Evolutionary conservation across 768 basidiomycete species (phyloP), one percentile per base, ranked within the genome.

Genomic region (Cyclocybe aegerita): DNA sequence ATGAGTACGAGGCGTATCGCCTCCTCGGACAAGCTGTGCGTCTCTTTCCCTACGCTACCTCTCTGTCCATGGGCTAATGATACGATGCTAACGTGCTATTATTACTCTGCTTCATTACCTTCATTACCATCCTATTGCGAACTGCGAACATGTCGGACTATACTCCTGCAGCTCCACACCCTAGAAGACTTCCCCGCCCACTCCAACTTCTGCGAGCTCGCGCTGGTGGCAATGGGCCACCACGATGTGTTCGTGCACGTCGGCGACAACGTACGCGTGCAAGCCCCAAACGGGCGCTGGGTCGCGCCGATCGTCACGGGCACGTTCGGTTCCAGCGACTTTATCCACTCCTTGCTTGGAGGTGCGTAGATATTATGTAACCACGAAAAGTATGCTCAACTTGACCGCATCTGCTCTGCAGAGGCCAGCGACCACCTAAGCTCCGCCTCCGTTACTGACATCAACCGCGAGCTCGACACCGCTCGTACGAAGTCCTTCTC

Each of bases 101-200:
- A n/a, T n/a, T n/a, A n/a, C n/a, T n/a, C n/a, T n/a, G n/a, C n/a
- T n/a, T n/a, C n/a, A n/a, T n/a, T n/a, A n/a, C n/a, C n/a, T n/a
- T n/a, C n/a, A n/a, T n/a, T n/a, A n/a, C n/a, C n/a, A n/a, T n/a
- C n/a, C n/a, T n/a, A 23, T 5, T 23, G 23, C 23, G 23, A 23
- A 23, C 5, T 23, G 23, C 23, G 23, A 23, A 23, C 5, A 23
- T 23, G 1, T 23, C 23, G 23, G 23, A 23, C 23, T 23, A 23
- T 23, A 23, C 23, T 23, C 5, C 4, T 23, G 5, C 23, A 88
- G 86, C 70, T 90, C 8, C 89, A 90, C 55, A 90, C 87, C 1
- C 77, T 90, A 4, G 92, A 94, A 63, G 92, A 97, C 63, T 94
- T 90, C 64, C 72, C 90, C 2, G 91, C 93, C 0, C 94, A 97